Percentiles rank a stretch among this genome's conserved stretches.
Conservation (phyloP, 768 basidiomycete genomes). For the Lactifluus rugatus region DNA sequence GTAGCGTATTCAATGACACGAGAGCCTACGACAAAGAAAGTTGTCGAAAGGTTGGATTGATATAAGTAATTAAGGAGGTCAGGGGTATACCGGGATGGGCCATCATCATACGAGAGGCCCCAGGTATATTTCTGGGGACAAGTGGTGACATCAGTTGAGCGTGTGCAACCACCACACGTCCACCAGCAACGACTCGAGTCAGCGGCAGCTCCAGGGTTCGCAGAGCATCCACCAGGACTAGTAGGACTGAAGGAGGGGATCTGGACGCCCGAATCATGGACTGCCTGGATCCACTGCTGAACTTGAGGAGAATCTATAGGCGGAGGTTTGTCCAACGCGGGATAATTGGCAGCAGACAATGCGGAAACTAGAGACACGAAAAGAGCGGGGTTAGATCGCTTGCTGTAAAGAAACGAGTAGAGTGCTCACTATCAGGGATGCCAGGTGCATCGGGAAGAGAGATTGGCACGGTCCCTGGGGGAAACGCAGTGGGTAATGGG, state of each 20-base stretch:
- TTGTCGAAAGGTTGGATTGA: slow-evolving; percentile 54
- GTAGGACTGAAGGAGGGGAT: slow-evolving; percentile 49
- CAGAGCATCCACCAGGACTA: slow-evolving; percentile 39
- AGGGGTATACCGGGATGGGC: slow-evolving; percentile 70
- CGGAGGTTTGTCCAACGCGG: slow-evolving; percentile 52
- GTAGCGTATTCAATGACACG: slow-evolving; percentile 61
- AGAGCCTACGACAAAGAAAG: slow-evolving; percentile 85
- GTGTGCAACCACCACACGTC: slow-evolving; percentile 68
- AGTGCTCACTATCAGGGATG: slow-evolving; percentile 27
- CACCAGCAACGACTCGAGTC: slow-evolving; percentile 60
- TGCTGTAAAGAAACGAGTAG: not conserved
- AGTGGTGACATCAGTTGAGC: slow-evolving; percentile 55
- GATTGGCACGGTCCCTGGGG: slow-evolving; percentile 40
- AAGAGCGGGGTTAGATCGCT: not conserved
- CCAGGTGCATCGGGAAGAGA: slow-evolving; percentile 26
- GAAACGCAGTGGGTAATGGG: slow-evolving; percentile 37
- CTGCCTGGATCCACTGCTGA: slow-evolving; percentile 59
- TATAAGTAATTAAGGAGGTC: slow-evolving; percentile 64
- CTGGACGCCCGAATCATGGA: slow-evolving; percentile 41
- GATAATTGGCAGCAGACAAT: slow-evolving; percentile 37
- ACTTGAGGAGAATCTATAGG: slow-evolving; percentile 54
- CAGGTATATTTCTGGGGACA: slow-evolving; percentile 59
- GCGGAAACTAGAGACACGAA: slow-evolving; percentile 1
- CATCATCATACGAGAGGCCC: slow-evolving; percentile 66
- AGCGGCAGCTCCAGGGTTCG: slow-evolving; percentile 43